Evolutionary conservation across 148 eudicot genomes (phyloP).

Genomic region (Fagopyrum tataricum): DNA sequence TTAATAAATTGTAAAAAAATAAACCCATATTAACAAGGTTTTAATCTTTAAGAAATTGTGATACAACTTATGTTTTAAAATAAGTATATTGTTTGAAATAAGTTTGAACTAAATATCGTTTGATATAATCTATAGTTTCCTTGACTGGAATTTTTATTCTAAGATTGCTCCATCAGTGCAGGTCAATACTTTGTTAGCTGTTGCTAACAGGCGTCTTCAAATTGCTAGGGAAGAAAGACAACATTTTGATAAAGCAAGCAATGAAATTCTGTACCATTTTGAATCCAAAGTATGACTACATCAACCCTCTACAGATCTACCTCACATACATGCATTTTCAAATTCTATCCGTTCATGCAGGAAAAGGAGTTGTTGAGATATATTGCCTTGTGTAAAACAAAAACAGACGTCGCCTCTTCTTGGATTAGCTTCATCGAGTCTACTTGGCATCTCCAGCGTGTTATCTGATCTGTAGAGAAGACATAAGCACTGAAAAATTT

Average conservation of each 20-base stretch:
- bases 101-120: too few species aligned
- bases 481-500: too few species aligned
- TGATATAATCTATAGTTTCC: too few species aligned
- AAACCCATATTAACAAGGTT: too few species aligned
- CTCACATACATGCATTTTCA: neutral
- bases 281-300: conserved; percentile 26
- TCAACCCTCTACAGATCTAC: neutral
- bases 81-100: too few species aligned
- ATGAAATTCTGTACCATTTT: conserved; percentile 27
- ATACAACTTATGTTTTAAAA: too few species aligned
- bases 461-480: too few species aligned
- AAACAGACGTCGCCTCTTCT: conserved; percentile 27
- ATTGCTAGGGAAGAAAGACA: conserved; percentile 47
- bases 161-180: conserved; percentile 18
- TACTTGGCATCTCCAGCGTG: conserved; percentile 36
- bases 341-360: conserved; percentile 13
- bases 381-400: conserved; percentile 29
- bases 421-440: conserved; percentile 36
- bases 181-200: conserved; percentile 30
- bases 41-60: too few species aligned
- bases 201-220: conserved; percentile 33
- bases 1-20: too few species aligned
- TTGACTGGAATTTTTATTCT: conserved; percentile 8
- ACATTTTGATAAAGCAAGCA: conserved; percentile 40
- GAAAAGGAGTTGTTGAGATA: conserved; percentile 41